Percentiles rank a stretch among this genome's conserved stretches.
Conservation (phyloP, 2,329 filamentous ascomycete genomes). For the Diaporthe eres region DNA sequence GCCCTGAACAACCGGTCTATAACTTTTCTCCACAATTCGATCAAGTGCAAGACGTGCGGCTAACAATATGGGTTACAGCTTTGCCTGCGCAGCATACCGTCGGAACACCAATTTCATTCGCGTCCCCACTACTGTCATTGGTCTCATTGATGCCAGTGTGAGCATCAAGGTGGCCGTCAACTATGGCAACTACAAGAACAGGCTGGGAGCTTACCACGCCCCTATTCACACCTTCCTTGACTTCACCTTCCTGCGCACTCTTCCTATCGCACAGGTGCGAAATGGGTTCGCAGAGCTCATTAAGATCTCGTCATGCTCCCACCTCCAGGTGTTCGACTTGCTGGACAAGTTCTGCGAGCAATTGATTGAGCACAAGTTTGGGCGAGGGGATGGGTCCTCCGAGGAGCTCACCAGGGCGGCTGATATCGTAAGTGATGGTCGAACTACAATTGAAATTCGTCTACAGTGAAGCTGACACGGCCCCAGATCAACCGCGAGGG, state of each 20-base stretch:
- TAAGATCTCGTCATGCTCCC: slow-evolving; percentile 81
- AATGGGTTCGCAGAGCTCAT: slow-evolving; percentile 83
- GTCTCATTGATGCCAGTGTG: slow-evolving; percentile 81
- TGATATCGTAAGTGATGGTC: slow-evolving; percentile 56
- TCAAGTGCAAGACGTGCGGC: not conserved
- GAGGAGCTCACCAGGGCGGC: slow-evolving; percentile 71
- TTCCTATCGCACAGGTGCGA: slow-evolving; percentile 77
- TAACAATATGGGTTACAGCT: slow-evolving; percentile 57
- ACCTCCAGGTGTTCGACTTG: slow-evolving; percentile 75
- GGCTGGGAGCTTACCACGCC: slow-evolving; percentile 80
- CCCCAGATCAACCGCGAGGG: slow-evolving; percentile 74
- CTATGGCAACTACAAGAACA: slow-evolving; percentile 83
- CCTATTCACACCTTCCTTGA: slow-evolving; percentile 81
- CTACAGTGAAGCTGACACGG: slow-evolving; percentile 39
- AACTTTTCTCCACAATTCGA: not conserved
- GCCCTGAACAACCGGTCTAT: not conserved
- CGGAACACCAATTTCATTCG: slow-evolving; percentile 82
- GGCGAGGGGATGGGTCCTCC: slow-evolving; percentile 69
- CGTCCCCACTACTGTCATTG: slow-evolving; percentile 81
- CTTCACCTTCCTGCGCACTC: slow-evolving; percentile 78
- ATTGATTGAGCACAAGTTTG: slow-evolving; percentile 75
- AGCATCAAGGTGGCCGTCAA: slow-evolving; percentile 86
- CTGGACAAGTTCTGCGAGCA: slow-evolving; percentile 79
- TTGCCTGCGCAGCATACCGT: slow-evolving; percentile 79
- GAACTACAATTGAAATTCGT: too few relatives aligned